These are phyloP conservation scores for Stagonosporopsis chrysanthemi DNA, from an alignment of 2,329 filamentous ascomycete genomes.

Conservation along the genomic window DNA sequence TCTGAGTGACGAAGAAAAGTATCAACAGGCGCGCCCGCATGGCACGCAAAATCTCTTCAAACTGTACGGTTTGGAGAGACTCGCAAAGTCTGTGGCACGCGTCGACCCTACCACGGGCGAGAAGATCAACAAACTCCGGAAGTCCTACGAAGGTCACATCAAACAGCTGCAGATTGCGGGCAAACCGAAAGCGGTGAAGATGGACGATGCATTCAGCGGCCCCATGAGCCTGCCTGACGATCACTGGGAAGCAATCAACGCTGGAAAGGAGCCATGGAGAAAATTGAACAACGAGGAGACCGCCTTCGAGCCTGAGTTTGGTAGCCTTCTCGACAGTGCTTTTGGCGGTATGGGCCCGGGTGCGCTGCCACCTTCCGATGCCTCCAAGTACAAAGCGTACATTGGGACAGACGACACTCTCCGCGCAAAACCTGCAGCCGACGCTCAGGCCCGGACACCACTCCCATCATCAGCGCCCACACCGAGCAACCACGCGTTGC, in stretches of 20 bases:
- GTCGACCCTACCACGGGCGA: slow-evolving; percentile 68
- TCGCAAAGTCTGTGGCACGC: slow-evolving; percentile 66
- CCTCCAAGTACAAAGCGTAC: slow-evolving; percentile 52
- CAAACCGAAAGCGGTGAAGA: slow-evolving; percentile 56
- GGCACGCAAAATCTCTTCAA: slow-evolving; percentile 65
- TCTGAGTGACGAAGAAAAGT: slow-evolving; percentile 46
- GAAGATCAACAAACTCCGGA: slow-evolving; percentile 69
- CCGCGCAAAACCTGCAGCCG: slow-evolving; percentile 38
- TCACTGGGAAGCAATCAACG: slow-evolving; percentile 50
- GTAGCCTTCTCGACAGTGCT: slow-evolving; percentile 50
- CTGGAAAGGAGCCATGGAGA: slow-evolving; percentile 51
- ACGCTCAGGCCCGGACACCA: slow-evolving; percentile 30
- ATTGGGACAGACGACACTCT: slow-evolving; percentile 55
- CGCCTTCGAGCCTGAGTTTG: slow-evolving; percentile 32
- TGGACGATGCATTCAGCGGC: slow-evolving; percentile 46
- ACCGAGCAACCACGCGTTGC: slow-evolving; percentile 49
- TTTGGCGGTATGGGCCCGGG: slow-evolving; percentile 53
- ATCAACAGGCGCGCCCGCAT: slow-evolving; percentile 61
- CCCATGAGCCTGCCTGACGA: slow-evolving; percentile 51
- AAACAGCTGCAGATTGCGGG: slow-evolving; percentile 59
- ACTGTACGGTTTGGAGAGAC: slow-evolving; percentile 63
- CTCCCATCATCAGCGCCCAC: slow-evolving; percentile 34
- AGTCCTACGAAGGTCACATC: slow-evolving; percentile 63
- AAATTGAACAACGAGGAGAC: slow-evolving; percentile 40
- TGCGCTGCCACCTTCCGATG: slow-evolving; percentile 51